These are phyloP conservation scores for Neurospora crassa DNA, from an alignment of 2,329 filamentous ascomycete species.

Conservation along the genomic window DNA sequence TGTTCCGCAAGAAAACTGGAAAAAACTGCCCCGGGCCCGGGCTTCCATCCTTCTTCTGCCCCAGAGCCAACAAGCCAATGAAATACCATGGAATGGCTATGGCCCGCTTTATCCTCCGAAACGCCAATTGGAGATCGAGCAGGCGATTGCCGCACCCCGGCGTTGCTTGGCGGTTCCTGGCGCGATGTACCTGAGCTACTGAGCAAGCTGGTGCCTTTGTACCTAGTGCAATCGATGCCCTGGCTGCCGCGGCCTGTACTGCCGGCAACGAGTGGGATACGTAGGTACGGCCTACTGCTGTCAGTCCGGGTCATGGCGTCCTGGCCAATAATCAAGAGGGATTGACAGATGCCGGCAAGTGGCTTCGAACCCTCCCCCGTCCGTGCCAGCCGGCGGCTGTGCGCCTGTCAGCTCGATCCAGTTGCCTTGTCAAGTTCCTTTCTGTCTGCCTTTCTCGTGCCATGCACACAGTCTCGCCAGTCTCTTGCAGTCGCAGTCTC, in stretches of 20 bases:
- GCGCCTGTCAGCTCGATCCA: slow-evolving; percentile 3
- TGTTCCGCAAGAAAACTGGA: not conserved
- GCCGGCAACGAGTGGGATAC: not conserved
- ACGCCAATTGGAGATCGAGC: not conserved
- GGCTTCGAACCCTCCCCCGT: slow-evolving; percentile 1
- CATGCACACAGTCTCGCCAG: not conserved
- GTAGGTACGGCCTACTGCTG: not conserved
- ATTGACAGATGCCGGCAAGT: not conserved
- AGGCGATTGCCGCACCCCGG: not conserved
- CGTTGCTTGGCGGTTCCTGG: not conserved
- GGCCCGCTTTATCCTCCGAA: not conserved
- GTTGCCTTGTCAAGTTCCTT: not conserved
- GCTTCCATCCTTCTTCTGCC: not conserved
- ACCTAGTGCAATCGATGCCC: not conserved
- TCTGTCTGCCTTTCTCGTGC: not conserved
- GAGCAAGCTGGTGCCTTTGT: not conserved
- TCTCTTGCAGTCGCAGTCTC: not conserved
- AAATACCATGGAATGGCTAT: not conserved
- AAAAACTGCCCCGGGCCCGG: not conserved
- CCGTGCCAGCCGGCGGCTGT: slow-evolving; percentile 16
- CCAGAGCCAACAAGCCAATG: not conserved
- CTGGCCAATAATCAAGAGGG: not conserved
- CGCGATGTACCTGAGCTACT: not conserved
- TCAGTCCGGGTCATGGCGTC: not conserved
- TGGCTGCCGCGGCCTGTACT: not conserved